Evolutionary conservation across 495 filamentous ascomycete genomes (phyloP).

Genomic region (Penicillium subrubescens): DNA sequence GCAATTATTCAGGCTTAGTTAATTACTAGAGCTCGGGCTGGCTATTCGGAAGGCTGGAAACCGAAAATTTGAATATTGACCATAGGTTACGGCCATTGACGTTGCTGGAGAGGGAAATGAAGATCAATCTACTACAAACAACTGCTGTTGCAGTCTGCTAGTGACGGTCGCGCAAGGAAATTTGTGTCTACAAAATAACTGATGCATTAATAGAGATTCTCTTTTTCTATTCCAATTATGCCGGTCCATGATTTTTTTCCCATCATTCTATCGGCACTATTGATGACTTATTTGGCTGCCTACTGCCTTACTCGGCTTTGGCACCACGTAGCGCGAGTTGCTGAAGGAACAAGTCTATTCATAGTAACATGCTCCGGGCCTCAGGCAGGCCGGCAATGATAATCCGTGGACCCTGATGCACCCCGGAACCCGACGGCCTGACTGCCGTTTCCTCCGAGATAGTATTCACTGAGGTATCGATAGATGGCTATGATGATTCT

Average conservation of each 20-base stretch:
- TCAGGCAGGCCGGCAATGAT: background rate
- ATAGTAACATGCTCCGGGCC: constrained; percentile 21
- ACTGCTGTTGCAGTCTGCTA: background rate
- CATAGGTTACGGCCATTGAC: background rate
- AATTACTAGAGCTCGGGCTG: background rate
- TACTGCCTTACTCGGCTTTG: background rate
- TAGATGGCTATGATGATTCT: background rate
- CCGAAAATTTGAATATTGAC: background rate
- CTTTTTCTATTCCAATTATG: background rate
- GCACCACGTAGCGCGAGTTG: constrained; percentile 8
- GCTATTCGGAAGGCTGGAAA: background rate
- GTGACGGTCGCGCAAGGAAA: background rate
- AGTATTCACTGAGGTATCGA: no score
- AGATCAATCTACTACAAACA: constrained; percentile 19
- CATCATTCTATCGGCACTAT: background rate
- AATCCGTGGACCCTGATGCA: background rate
- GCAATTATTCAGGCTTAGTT: background rate
- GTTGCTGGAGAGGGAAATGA: constrained; percentile 2
- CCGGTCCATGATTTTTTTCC: background rate
- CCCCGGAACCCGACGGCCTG: background rate
- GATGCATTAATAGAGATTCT: background rate
- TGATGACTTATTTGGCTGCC: constrained; percentile 13
- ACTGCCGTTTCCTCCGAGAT: background rate
- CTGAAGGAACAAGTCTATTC: constrained; percentile 20
- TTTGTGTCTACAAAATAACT: background rate